Conservation (phyloP, 371 early-diverging fungal species). For the Basidiobolus meristosporus region DNA sequence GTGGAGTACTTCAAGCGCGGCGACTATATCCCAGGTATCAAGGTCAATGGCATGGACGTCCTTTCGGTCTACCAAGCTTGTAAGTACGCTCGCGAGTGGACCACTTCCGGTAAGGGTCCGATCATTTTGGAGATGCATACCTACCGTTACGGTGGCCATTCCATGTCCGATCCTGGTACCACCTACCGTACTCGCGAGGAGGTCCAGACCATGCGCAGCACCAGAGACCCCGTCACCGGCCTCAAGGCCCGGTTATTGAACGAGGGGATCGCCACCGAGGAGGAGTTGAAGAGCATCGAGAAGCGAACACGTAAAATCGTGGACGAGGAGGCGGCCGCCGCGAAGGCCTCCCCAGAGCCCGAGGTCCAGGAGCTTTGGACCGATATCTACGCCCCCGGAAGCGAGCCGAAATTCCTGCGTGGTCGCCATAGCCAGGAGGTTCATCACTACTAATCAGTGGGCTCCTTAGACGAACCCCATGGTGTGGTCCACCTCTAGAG, state of each 20-base stretch:
- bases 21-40: too few species aligned
- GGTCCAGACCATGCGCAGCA: conserved; percentile 89
- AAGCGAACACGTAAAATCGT: conserved; percentile 71
- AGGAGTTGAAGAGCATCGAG: conserved; percentile 75
- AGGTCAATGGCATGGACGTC: too few species aligned
- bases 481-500: too few species aligned
- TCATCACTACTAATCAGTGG: conserved; percentile 37
- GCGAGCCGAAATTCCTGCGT: conserved; percentile 49
- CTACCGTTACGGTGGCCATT: conserved; percentile 98
- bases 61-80: conserved; percentile 79
- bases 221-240: conserved; percentile 82
- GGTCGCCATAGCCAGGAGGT: conserved; percentile 61
- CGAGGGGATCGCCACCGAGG: conserved; percentile 50
- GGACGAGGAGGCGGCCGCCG: conserved; percentile 67
- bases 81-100: conserved; percentile 70
- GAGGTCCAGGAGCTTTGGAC: conserved; percentile 47
- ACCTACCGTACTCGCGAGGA: conserved; percentile 96
- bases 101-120: conserved; percentile 77
- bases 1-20: too few species aligned
- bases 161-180: conserved; percentile 98
- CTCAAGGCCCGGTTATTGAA: conserved; percentile 67
- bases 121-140: conserved; percentile 93
- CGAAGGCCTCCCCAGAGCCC: conserved; percentile 77
- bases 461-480: too few species aligned
- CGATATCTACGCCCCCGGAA: conserved; percentile 63